Conservation (phyloP, 1,284 basidiomycete species). For the Tylopilus sp. region DNA sequence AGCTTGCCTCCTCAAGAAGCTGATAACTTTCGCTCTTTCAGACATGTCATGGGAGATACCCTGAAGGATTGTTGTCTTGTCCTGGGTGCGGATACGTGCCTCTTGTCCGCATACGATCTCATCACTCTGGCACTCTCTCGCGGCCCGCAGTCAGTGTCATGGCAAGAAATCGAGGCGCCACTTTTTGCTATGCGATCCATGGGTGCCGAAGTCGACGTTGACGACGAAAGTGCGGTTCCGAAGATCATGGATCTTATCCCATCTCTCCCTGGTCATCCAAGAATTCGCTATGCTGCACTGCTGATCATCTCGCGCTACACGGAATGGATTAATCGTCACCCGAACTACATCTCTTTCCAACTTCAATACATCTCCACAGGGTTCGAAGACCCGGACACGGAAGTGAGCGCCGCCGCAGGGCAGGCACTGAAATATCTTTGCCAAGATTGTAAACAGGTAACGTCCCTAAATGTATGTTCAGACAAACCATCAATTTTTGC, state of each 20-base stretch:
- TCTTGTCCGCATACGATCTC: slow-evolving; percentile 79
- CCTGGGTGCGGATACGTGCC: slow-evolving; percentile 83
- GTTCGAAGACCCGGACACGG: slow-evolving; percentile 76
- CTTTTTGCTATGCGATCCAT: slow-evolving; percentile 98
- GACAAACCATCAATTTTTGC: slow-evolving; percentile 6
- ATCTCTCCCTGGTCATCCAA: slow-evolving; percentile 85
- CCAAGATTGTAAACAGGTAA: slow-evolving; percentile 89
- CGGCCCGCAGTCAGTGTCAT: slow-evolving; percentile 56
- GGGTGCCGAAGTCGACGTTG: slow-evolving; percentile 89
- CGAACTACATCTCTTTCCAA: slow-evolving; percentile 83
- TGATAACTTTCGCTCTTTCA: slow-evolving; percentile 92
- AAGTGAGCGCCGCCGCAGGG: slow-evolving; percentile 92
- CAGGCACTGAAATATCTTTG: slow-evolving; percentile 97
- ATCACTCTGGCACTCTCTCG: slow-evolving; percentile 72
- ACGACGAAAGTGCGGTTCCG: slow-evolving; percentile 84
- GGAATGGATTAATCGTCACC: slow-evolving; percentile 93
- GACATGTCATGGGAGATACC: slow-evolving; percentile 99
- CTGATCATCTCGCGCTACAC: slow-evolving; percentile 96
- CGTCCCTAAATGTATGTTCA: slow-evolving; percentile 3
- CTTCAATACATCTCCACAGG: slow-evolving; percentile 92
- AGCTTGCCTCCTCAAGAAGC: slow-evolving; percentile 80
- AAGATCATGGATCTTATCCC: slow-evolving; percentile 96
- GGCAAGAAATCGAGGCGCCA: slow-evolving; percentile 98
- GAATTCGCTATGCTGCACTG: slow-evolving; percentile 92
- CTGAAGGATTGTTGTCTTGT: slow-evolving; percentile 99